A percentile compares a stretch with the other conserved stretches of the same genome.
Conservation (phyloP, 805 yeast species). For the Candida suzukii region DNA sequence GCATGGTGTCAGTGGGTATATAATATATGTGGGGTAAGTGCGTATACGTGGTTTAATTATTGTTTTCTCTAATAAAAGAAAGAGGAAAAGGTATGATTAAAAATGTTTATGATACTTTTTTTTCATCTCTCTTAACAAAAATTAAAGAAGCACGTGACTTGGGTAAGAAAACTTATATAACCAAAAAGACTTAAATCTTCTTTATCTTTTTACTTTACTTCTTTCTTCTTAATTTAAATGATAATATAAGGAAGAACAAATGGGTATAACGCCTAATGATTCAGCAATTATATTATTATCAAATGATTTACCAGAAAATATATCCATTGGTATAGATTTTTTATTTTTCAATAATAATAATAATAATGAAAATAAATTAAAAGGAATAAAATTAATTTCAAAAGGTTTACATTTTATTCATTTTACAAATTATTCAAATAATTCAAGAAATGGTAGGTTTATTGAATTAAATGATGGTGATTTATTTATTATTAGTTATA, state of each 20-base stretch:
- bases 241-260: not conserved
- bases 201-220: no score
- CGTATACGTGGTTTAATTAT: no score
- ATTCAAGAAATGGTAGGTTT: constrained; percentile 34
- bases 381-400: constrained; percentile 46
- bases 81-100: no score
- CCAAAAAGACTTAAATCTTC: no score
- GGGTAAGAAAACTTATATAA: no score
- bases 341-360: constrained; percentile 10
- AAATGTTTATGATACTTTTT: no score
- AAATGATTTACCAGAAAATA: constrained; percentile 6
- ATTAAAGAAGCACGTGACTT: no score
- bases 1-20: constrained; percentile 3
- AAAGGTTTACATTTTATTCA: constrained; percentile 51
- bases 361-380: constrained; percentile 5
- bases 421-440: constrained; percentile 31
- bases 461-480: constrained; percentile 26
- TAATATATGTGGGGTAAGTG: no score
- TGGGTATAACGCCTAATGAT: not conserved
- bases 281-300: constrained; percentile 9
- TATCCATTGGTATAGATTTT: constrained; percentile 18
- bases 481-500: constrained; percentile 10
- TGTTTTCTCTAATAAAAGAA: no score
- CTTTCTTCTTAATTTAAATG: not conserved
- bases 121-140: no score